These are phyloP conservation scores for Stramenopiles sp. DNA, from an alignment of 352 stramenopile genomes.

Conservation along the genomic window DNA sequence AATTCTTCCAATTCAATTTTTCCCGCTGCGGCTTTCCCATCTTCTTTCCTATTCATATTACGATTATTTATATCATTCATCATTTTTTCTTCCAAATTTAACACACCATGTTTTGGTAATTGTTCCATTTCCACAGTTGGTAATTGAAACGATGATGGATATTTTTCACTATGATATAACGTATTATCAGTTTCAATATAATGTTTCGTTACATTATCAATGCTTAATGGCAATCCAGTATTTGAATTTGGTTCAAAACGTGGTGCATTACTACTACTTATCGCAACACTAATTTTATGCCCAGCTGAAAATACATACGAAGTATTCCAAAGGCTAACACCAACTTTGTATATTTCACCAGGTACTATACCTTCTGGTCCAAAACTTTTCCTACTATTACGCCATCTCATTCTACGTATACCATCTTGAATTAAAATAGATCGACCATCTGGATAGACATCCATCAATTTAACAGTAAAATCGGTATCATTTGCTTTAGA, in stretches of 20 bases:
- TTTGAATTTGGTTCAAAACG: conserved; percentile 19
- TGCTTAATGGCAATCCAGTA: conserved; percentile 10
- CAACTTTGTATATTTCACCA: conserved; percentile 16
- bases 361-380: conserved; percentile 11
- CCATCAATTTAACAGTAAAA: conserved; percentile 19
- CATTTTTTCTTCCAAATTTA: neutral
- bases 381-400: conserved; percentile 3
- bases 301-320: conserved; percentile 18
- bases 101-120: neutral
- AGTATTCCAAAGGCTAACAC: conserved; percentile 20
- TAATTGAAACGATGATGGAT: conserved; percentile 12
- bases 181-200: conserved; percentile 14
- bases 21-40: neutral
- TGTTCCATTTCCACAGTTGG: conserved; percentile 9
- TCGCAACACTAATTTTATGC: conserved; percentile 16
- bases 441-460: conserved; percentile 19
- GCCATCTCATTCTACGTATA: conserved; percentile 21
- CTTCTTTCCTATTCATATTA: neutral
- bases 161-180: conserved; percentile 11
- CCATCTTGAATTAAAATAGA: conserved; percentile 13
- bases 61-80: neutral
- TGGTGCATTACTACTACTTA: conserved; percentile 16
- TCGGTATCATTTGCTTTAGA: conserved; percentile 19
- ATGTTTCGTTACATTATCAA: conserved; percentile 5
- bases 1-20: too few species aligned